These are phyloP conservation scores for Spatholobus suberectus DNA, from an alignment of 306 rosid species.

Conservation along the genomic window DNA sequence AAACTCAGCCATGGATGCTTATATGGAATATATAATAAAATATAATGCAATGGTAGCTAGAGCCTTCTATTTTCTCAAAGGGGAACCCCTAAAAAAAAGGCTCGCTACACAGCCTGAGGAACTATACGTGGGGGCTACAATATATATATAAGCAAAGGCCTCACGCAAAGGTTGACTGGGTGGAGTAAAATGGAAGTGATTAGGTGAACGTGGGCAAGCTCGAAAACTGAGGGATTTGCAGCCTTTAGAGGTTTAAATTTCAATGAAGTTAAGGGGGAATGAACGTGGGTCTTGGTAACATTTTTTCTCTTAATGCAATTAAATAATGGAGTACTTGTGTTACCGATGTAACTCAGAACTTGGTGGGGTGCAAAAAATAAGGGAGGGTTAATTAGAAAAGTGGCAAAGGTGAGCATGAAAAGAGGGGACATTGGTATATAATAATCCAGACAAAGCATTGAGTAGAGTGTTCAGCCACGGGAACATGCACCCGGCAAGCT, in stretches of 20 bases:
- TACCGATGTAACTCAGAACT: constrained; percentile 42
- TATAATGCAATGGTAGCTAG: constrained; percentile 19
- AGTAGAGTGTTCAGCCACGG: constrained; percentile 52
- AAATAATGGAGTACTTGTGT: constrained; percentile 3
- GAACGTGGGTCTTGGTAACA: constrained; percentile 56
- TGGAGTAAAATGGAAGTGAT: constrained; percentile 43
- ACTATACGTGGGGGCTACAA: constrained; percentile 27
- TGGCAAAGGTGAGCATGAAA: constrained; percentile 74
- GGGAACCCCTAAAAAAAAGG: constrained; percentile 29
- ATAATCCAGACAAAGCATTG: constrained; percentile 62
- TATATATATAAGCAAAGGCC: constrained; percentile 30
- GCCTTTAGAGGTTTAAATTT: constrained; percentile 51
- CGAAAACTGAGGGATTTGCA: constrained; percentile 86
- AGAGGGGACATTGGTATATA: constrained; percentile 54
- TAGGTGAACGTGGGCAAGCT: constrained; percentile 83
- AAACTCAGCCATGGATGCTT: constrained; percentile 51
- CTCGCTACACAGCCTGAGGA: constrained; percentile 37
- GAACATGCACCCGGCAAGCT: constrained; percentile 80
- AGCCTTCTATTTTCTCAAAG: constrained; percentile 6
- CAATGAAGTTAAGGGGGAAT: constrained; percentile 62
- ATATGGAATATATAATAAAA: neutral
- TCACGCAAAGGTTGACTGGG: constrained; percentile 46
- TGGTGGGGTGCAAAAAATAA: constrained; percentile 29
- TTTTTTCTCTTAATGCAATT: constrained; percentile 7
- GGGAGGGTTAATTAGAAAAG: constrained; percentile 51